Conservation (phyloP, 176 grass and related monocot genomes). For the Eremochloa ophiuroides region DNA sequence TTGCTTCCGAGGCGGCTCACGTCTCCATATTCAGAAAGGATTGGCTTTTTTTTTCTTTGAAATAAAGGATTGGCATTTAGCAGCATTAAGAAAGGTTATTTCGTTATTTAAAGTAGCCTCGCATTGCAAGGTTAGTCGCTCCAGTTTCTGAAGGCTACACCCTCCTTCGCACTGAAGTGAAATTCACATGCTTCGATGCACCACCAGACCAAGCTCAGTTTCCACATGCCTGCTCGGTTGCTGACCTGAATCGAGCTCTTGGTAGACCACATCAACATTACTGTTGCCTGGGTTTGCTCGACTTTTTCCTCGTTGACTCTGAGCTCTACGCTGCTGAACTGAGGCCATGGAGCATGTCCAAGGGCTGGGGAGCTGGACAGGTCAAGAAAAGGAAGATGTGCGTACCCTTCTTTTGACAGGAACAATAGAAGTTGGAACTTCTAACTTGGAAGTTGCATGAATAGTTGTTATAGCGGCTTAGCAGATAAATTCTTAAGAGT, state of each 20-base stretch:
- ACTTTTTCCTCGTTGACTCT: background rate
- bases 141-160: background rate
- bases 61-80: background rate
- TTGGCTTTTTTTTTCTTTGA: background rate
- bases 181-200: background rate
- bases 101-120: background rate
- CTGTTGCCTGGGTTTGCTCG: background rate
- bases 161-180: background rate
- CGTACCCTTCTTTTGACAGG: background rate
- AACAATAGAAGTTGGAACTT: background rate
- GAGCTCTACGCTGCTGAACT: background rate
- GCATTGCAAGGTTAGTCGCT: background rate
- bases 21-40: background rate
- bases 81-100: background rate
- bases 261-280: background rate
- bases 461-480: background rate
- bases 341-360: background rate
- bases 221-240: background rate
- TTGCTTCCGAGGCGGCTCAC: background rate
- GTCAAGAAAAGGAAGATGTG: too few species aligned
- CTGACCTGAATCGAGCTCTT: background rate
- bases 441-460: too few species aligned
- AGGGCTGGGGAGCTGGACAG: background rate
- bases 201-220: too few species aligned
- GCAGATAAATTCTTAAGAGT: background rate